Evolutionary conservation across 2,329 filamentous ascomycete genomes (phyloP), one percentile per base, ranked within the genome.

Genomic region (Diplocarpon mali): DNA sequence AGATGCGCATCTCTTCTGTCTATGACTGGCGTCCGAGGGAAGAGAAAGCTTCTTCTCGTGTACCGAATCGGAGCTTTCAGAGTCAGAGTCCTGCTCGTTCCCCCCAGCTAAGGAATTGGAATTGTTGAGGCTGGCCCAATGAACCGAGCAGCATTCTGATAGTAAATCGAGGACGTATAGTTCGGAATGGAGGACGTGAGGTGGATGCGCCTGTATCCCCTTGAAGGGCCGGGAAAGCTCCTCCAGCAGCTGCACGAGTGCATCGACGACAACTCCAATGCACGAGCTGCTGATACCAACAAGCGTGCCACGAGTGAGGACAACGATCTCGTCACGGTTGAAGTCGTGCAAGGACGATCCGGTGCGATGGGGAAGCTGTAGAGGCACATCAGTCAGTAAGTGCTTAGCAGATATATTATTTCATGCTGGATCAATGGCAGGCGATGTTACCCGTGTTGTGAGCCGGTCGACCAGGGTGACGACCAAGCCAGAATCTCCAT

Each of bases 61-160:
- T 20, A 54, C 49, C 7, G 51, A 53, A 12, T 48, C 50, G 29
- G 53, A 52, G 35, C 46, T 43, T 13, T 55, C 56, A 10, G 49
- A 49, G 30, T 59, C 56, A 20, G 51, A 50, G n/a, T 40, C 42
- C 12, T 49, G 43, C 37, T 42, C 34, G 48, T 58, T 35, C 41
- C 56, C 52, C 29, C 49, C 40, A 17, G 35, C 27, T 24, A 54
- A 51, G 28, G 54, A 56, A 45, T 35, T 12, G n/a, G 14, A 11
- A 3, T 16, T 36, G 16, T 67, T 64, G 35, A 71, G 57, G 32
- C 65, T 62, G 24, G 70, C 64, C 77, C 78, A 82, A 57, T 79
- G 71, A 42, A 72, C 71, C 40, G 71, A 69, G 53, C 77, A 83
- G 58, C 79, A 83, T 56, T 83, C 78, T 57, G 78, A 75, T 30